These are phyloP conservation scores for Exophiala spinifera DNA, from an alignment of 2,329 filamentous ascomycete genomes.

Conservation along the genomic window DNA sequence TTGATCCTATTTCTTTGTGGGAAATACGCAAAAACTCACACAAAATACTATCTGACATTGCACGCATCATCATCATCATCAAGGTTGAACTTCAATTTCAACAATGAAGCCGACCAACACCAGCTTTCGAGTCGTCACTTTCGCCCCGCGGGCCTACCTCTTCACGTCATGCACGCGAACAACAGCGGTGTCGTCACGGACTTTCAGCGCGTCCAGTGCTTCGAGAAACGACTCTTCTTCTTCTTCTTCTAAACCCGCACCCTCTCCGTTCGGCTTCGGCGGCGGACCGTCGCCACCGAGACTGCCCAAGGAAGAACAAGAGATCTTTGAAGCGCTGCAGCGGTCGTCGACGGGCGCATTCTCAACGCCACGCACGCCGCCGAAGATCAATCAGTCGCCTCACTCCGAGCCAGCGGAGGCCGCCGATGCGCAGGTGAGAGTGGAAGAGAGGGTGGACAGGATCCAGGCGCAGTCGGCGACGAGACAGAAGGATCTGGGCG, in stretches of 20 bases:
- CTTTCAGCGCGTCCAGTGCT: background rate
- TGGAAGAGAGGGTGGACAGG: slow-evolving; percentile 25
- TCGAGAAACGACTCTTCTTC: background rate
- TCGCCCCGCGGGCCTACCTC: slow-evolving; percentile 10
- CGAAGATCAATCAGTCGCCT: slow-evolving; percentile 52
- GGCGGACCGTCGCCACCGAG: slow-evolving; percentile 69
- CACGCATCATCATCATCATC: background rate
- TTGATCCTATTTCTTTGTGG: too few relatives aligned
- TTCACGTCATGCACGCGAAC: background rate
- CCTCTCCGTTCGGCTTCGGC: slow-evolving; percentile 15
- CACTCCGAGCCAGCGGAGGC: slow-evolving; percentile 33
- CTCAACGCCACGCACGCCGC: slow-evolving; percentile 57
- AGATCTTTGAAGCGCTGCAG: slow-evolving; percentile 85
- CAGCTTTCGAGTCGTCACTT: background rate
- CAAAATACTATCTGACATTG: too few relatives aligned
- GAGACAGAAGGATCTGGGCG: background rate
- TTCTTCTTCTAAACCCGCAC: background rate
- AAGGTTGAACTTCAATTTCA: too few relatives aligned
- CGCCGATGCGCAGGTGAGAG: slow-evolving; percentile 22
- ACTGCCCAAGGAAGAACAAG: slow-evolving; percentile 83
- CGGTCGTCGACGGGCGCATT: slow-evolving; percentile 71
- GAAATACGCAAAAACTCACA: too few relatives aligned
- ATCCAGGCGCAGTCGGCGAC: background rate
- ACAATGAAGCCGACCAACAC: slow-evolving; percentile 4
- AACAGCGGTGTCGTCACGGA: background rate